Conservation (phyloP, 2,329 filamentous ascomycete species). For the Epicoccum nigrum region DNA sequence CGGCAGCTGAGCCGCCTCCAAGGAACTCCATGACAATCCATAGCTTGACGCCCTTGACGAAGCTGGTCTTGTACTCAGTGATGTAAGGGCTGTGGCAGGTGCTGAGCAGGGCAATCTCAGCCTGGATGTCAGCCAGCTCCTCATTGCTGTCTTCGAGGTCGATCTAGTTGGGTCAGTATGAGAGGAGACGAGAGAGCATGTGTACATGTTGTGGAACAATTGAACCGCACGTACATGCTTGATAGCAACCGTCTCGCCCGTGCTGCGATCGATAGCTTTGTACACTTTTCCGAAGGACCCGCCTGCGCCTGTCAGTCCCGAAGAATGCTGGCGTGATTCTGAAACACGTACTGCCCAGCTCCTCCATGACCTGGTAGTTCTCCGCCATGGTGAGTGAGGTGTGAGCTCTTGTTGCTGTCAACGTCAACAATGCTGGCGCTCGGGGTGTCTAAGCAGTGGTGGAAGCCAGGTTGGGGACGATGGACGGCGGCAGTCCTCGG, state of each 20-base stretch:
- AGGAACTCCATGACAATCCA: slow-evolving; percentile 99
- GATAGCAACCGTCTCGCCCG: slow-evolving; percentile 92
- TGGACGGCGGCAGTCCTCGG: slow-evolving; percentile 33
- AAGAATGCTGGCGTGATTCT: background rate
- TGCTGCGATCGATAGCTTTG: slow-evolving; percentile 90
- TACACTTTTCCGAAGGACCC: slow-evolving; percentile 97
- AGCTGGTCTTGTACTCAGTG: slow-evolving; percentile 95
- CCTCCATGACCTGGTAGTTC: slow-evolving; percentile 93
- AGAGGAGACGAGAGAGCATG: too few species aligned
- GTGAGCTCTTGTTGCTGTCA: slow-evolving; percentile 18
- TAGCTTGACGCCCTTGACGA: slow-evolving; percentile 92
- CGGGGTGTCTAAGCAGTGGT: slow-evolving; percentile 17
- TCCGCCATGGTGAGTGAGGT: slow-evolving; percentile 67
- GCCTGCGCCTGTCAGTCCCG: slow-evolving; percentile 59
- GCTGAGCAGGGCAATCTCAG: slow-evolving; percentile 93
- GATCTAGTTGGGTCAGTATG: slow-evolving; percentile 65
- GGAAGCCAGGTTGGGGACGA: slow-evolving; percentile 30
- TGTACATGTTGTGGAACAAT: background rate
- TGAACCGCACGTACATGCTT: slow-evolving; percentile 75
- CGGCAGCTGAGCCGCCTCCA: slow-evolving; percentile 91
- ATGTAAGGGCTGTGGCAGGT: slow-evolving; percentile 94
- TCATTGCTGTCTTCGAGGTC: slow-evolving; percentile 98
- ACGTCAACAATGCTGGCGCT: slow-evolving; percentile 27
- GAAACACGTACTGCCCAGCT: slow-evolving; percentile 79
- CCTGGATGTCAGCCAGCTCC: slow-evolving; percentile 97